A percentile compares a stretch with the other conserved stretches of the same genome.
Evolutionary conservation across 768 basidiomycete genomes (phyloP).

Genomic region (Cubamyces lactineus): DNA sequence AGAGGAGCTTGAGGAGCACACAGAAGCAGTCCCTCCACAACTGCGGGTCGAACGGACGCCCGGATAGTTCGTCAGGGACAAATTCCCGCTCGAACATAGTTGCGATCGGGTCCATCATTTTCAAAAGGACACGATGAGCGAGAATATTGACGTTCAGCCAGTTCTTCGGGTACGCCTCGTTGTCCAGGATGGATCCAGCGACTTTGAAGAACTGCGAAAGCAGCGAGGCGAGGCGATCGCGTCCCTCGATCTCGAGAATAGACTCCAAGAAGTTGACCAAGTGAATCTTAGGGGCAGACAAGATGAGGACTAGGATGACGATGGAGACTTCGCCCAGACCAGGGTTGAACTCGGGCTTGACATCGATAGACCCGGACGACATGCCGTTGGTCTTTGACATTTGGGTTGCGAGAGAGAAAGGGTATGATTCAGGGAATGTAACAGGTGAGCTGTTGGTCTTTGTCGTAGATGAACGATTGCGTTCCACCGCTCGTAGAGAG

Average conservation of each 20-base stretch:
- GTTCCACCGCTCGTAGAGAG: conserved; percentile 71
- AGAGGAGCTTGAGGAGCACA: conserved; percentile 82
- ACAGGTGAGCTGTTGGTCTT: conserved; percentile 65
- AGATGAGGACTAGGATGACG: conserved; percentile 79
- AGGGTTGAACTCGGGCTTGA: conserved; percentile 64
- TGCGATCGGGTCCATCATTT: conserved; percentile 83
- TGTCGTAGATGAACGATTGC: conserved; percentile 60
- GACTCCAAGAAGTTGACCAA: conserved; percentile 79
- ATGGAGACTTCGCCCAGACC: conserved; percentile 85
- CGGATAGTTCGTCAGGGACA: conserved; percentile 67
- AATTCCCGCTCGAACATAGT: conserved; percentile 79
- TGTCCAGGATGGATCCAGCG: conserved; percentile 76
- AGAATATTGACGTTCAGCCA: conserved; percentile 94
- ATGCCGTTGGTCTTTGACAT: conserved; percentile 56
- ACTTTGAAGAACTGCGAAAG: conserved; percentile 83
- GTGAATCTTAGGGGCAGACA: conserved; percentile 78
- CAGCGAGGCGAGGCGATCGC: conserved; percentile 71
- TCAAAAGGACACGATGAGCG: conserved; percentile 85
- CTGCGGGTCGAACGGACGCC: conserved; percentile 68
- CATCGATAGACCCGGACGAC: conserved; percentile 39
- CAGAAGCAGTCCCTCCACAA: conserved; percentile 84
- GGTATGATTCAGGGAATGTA: conserved; percentile 93
- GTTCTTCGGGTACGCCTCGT: conserved; percentile 84
- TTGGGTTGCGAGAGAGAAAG: conserved; percentile 78
- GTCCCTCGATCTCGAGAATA: conserved; percentile 86